Conservation (phyloP, 1,284 basidiomycete genomes). For the Apiotrichum gracile region DNA sequence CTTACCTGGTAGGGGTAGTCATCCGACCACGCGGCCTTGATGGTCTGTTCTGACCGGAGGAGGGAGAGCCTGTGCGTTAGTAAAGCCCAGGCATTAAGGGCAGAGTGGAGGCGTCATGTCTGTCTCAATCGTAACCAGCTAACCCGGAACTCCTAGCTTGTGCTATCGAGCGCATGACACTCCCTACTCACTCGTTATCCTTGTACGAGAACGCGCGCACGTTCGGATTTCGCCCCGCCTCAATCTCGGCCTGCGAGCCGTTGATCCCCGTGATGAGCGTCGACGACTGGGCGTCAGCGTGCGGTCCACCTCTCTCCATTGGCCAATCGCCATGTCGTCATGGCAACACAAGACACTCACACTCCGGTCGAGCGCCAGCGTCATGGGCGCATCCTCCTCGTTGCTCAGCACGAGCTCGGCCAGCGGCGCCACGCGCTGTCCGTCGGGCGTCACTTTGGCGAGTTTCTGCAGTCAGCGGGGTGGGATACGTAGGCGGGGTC, state of each 20-base stretch:
- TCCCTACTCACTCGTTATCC: constrained; percentile 55
- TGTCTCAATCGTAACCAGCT: too few species aligned
- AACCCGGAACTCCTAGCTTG: too few species aligned
- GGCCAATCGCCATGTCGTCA: background rate
- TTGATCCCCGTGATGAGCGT: constrained; percentile 77
- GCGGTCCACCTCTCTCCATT: too few species aligned
- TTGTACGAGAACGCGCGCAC: constrained; percentile 64
- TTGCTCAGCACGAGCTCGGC: constrained; percentile 67
- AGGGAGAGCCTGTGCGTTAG: constrained; percentile 53
- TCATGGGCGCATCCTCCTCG: constrained; percentile 89
- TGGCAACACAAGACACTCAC: constrained; percentile 45
- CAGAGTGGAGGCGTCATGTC: too few species aligned
- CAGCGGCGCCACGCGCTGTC: constrained; percentile 57
- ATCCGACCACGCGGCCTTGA: constrained; percentile 57
- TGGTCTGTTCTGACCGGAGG: constrained; percentile 57
- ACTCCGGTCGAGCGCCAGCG: constrained; percentile 65
- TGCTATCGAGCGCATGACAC: too few species aligned
- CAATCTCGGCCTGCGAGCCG: constrained; percentile 59
- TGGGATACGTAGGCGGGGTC: background rate
- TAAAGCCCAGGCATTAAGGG: background rate
- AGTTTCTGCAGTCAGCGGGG: constrained; percentile 37
- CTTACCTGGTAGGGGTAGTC: constrained; percentile 84
- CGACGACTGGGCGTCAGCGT: background rate
- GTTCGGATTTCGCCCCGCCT: constrained; percentile 68
- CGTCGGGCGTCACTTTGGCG: constrained; percentile 58